Conservation (phyloP, 2,329 filamentous ascomycete genomes). For the Penicillium sp. region DNA sequence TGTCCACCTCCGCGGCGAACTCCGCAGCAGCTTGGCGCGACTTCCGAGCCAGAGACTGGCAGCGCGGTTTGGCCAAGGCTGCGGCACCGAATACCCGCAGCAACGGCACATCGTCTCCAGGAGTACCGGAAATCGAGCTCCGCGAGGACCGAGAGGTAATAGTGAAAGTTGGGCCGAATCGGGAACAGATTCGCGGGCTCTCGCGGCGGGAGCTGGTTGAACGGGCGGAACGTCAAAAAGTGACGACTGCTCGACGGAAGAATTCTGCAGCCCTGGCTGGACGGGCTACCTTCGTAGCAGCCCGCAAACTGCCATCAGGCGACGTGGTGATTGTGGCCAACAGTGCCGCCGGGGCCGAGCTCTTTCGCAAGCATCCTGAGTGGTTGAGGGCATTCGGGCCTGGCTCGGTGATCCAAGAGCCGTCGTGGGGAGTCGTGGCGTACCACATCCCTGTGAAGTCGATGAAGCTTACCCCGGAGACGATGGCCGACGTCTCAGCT, state of each 20-base stretch:
- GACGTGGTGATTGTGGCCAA: constrained; percentile 4
- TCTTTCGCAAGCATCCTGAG: constrained; percentile 3
- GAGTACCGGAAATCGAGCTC: too few relatives aligned
- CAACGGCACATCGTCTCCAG: constrained; percentile 3
- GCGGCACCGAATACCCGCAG: too few relatives aligned
- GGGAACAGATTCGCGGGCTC: constrained; percentile 1
- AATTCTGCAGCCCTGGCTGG: too few relatives aligned
- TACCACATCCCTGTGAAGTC: constrained; percentile 5
- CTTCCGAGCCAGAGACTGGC: too few relatives aligned
- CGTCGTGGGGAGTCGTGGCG: constrained; percentile 5
- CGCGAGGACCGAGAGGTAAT: constrained; percentile 7
- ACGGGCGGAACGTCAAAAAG: not conserved
- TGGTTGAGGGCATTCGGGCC: constrained; percentile 6
- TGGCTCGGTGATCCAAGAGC: constrained; percentile 6
- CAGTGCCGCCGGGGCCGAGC: constrained; percentile 2
- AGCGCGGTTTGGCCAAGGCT: too few relatives aligned
- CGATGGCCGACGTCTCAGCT: constrained; percentile 7
- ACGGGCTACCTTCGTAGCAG: constrained; percentile 2
- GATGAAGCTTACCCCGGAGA: constrained; percentile 4
- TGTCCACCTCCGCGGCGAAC: too few relatives aligned
- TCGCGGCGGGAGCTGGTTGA: constrained; percentile 1
- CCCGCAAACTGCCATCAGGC: too few relatives aligned
- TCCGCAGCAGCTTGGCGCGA: too few relatives aligned
- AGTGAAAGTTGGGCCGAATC: constrained; percentile 2
- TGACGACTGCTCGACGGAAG: constrained; percentile 1